Base-by-base conservation (phyloP, 2,329 filamentous ascomycete species). In the Rutstroemia sp. region DNA sequence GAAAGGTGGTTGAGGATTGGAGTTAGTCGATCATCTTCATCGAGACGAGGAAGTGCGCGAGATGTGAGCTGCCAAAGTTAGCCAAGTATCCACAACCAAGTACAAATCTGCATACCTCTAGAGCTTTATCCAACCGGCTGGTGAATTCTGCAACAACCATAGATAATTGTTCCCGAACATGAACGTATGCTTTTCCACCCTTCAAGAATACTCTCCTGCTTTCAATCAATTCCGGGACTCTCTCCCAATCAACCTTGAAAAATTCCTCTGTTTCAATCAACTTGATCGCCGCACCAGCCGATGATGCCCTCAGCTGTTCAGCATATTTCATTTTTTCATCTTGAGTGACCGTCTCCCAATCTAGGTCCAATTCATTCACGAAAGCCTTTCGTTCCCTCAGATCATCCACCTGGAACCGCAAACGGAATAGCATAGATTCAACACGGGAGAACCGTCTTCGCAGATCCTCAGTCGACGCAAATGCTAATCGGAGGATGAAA, bases 221-320 rank as follows among this genome's bases (percentile, higher is more conserved):
- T 72, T 96, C 92, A 0, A 99, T 85, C 39, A 99, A 74, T 59
- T 97, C 92, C 0, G 92, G 90, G 1, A 99, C 94, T 37, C 85
- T 82, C 69, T 91, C 88, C 91, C 92, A 99, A 67, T 96, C 90
- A 1, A 97, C 90, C 74, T 96, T 97, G 78, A 95, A 95, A 87
- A 90, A 99, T 25, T 77, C 84, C 66, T 94, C 90, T 44, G 96
- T 90, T 16, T 96, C 90, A 5, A 77, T 72, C 58, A 71, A 75
- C 62, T 73, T 75, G 49, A 60, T 60, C 46, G 54, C 67, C 10
- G 67, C 61, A n/a, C 69, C 68, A 16, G 62, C 62, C 1, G 68
- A 70, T 23, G 68, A 70, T 23, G 23, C 70, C 39, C 65, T 62
- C 45, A 73, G 59, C 37, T 71, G 62, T 12, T 69, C 65, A 10